Conservation (phyloP, 1,139 yeast genomes). For the Taphrina flavorubra region DNA sequence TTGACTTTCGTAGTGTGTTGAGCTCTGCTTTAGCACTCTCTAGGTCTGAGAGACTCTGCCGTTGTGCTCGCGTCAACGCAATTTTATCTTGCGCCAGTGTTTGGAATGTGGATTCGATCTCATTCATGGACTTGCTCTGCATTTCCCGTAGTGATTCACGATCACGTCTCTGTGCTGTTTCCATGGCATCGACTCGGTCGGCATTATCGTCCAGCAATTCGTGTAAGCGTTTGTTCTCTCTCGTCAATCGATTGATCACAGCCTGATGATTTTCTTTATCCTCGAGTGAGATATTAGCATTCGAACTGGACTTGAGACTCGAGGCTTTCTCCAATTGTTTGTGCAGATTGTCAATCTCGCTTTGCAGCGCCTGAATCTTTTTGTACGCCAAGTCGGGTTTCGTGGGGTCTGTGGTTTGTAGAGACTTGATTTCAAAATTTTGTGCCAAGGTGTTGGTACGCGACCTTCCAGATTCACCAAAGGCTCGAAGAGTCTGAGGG, state of each 20-base stretch:
- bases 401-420: neutral
- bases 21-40: conserved; percentile 31
- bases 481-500: conserved; percentile 11
- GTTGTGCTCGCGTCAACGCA: conserved; percentile 36
- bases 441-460: conserved; percentile 39
- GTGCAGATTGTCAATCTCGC: conserved; percentile 19
- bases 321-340: neutral
- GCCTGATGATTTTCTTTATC: conserved; percentile 6
- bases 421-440: conserved; percentile 14
- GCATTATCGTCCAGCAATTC: conserved; percentile 43
- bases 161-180: conserved; percentile 34
- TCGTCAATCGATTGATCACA: conserved; percentile 28
- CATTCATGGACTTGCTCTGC: conserved; percentile 41
- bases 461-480: conserved; percentile 15
- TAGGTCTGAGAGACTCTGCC: conserved; percentile 30
- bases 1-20: conserved; percentile 12
- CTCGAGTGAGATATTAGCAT: neutral
- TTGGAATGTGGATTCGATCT: conserved; percentile 39
- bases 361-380: conserved; percentile 2
- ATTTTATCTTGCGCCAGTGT: conserved; percentile 38
- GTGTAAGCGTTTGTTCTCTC: conserved; percentile 42
- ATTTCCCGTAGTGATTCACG: conserved; percentile 35
- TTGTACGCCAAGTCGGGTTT: neutral
- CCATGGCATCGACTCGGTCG: conserved; percentile 41
- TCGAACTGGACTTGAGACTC: neutral